phyloP scores from a whole-genome alignment of 352 stramenopile species.

The Globisporangium nunn region DNA sequence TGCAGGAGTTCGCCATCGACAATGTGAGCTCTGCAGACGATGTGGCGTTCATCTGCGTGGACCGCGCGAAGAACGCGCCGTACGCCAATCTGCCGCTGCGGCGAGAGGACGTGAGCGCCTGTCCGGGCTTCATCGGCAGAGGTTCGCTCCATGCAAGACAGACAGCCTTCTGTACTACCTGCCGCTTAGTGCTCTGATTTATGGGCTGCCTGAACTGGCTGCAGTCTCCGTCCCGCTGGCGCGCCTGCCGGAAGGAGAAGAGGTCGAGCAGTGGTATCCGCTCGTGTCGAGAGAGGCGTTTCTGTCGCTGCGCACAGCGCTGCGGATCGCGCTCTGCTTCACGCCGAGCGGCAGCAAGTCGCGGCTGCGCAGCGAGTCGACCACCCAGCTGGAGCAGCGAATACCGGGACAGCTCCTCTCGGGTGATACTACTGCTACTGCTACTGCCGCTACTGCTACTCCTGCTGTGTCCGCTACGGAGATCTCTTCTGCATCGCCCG shows the following conservation, averaged over 20 bases:
- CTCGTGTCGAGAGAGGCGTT: slow-evolving; percentile 47
- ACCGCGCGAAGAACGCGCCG: slow-evolving; percentile 48
- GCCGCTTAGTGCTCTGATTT: background rate
- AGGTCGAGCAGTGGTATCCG: slow-evolving; percentile 82
- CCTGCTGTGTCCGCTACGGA: slow-evolving; percentile 8
- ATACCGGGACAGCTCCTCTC: slow-evolving; percentile 11
- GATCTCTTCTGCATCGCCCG: slow-evolving; percentile 28
- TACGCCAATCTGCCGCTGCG: slow-evolving; percentile 33
- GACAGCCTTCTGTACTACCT: background rate
- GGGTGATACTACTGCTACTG: slow-evolving; percentile 1
- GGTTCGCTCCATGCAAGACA: slow-evolving; percentile 16
- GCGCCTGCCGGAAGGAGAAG: slow-evolving; percentile 63
- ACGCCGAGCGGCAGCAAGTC: slow-evolving; percentile 27
- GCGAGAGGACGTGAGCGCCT: slow-evolving; percentile 32
- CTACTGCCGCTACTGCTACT: background rate
- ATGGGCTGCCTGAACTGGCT: background rate
- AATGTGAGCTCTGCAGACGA: slow-evolving; percentile 53
- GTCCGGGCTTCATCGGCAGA: slow-evolving; percentile 70
- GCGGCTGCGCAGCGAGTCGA: slow-evolving; percentile 12
- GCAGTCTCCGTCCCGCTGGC: slow-evolving; percentile 53
- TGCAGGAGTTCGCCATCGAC: slow-evolving; percentile 69
- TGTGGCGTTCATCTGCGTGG: slow-evolving; percentile 61
- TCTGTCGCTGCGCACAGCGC: slow-evolving; percentile 40
- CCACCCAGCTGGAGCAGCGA: slow-evolving; percentile 14
- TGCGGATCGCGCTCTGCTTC: slow-evolving; percentile 74